Percentiles rank a stretch among this genome's conserved stretches.
Conservation (phyloP, 2,329 filamentous ascomycete species). For the Claviceps purpurea region DNA sequence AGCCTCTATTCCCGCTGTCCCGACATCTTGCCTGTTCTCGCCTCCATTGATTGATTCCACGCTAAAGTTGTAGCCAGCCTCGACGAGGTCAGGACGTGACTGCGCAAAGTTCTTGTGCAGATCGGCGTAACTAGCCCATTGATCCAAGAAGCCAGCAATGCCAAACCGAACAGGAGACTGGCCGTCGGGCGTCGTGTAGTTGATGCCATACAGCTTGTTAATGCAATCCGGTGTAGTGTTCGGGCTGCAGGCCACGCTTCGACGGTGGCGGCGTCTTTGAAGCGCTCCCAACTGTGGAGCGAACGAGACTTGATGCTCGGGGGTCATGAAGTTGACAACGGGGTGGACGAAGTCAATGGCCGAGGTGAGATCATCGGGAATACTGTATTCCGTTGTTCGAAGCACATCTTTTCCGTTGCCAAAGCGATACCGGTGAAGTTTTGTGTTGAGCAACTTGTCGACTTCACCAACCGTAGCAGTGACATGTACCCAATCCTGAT, state of each 20-base stretch:
- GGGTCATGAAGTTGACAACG: slow-evolving; percentile 34
- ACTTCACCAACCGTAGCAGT: slow-evolving; percentile 25
- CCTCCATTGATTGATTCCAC: slow-evolving; percentile 29
- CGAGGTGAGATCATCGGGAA: slow-evolving; percentile 25
- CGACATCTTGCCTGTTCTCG: slow-evolving; percentile 26
- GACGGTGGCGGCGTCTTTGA: background rate
- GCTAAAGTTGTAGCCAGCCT: slow-evolving; percentile 24
- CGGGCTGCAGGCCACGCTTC: slow-evolving; percentile 3
- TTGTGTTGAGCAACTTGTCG: slow-evolving; percentile 27
- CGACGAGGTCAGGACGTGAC: slow-evolving; percentile 22
- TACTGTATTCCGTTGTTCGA: slow-evolving; percentile 29
- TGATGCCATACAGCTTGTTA: slow-evolving; percentile 31
- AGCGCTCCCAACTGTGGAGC: background rate
- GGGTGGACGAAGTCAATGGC: slow-evolving; percentile 34
- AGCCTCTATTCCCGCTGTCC: slow-evolving; percentile 29
- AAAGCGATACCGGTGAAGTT: slow-evolving; percentile 29
- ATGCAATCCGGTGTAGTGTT: slow-evolving; percentile 28
- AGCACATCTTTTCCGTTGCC: slow-evolving; percentile 23
- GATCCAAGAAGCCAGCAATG: slow-evolving; percentile 35
- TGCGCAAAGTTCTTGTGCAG: slow-evolving; percentile 24
- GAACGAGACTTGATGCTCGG: slow-evolving; percentile 17
- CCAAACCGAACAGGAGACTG: slow-evolving; percentile 27
- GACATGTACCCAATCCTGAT: slow-evolving; percentile 30
- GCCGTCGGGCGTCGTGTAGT: slow-evolving; percentile 16
- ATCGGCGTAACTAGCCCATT: slow-evolving; percentile 32